phyloP scores from a whole-genome alignment of 306 rosid genomes.

The Pterocarpus macrocarpus region DNA sequence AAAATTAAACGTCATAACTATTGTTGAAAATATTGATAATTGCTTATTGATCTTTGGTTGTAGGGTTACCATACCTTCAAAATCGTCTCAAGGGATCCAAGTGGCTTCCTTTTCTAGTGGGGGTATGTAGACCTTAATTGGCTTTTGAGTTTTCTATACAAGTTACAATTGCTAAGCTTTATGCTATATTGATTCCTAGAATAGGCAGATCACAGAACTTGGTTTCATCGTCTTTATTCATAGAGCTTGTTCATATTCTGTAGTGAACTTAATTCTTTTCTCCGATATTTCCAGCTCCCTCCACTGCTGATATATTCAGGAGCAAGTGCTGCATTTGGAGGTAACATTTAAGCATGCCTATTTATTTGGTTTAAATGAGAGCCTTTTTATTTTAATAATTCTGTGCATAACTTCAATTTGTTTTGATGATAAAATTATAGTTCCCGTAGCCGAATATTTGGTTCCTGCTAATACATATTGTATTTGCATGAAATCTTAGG shows the following conservation, averaged over 20 bases:
- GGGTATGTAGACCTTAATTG: conserved; percentile 66
- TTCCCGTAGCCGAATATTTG: neutral
- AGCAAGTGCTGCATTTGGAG: conserved; percentile 92
- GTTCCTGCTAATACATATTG: conserved; percentile 15
- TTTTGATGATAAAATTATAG: too few relatives aligned
- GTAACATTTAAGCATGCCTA: conserved; percentile 49
- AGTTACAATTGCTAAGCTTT: conserved; percentile 15
- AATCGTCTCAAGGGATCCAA: conserved; percentile 86
- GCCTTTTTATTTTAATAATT: neutral
- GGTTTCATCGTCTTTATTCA: conserved; percentile 29
- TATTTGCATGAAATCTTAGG: conserved; percentile 6
- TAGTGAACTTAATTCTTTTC: conserved; percentile 36
- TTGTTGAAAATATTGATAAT: conserved; percentile 15
- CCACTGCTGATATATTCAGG: conserved; percentile 80
- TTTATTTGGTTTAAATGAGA: neutral
- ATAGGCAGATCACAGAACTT: conserved; percentile 25
- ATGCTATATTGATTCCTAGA: conserved; percentile 23
- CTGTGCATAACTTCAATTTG: too few relatives aligned
- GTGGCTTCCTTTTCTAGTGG: conserved; percentile 94
- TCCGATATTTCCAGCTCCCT: conserved; percentile 69
- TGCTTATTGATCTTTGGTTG: conserved; percentile 54
- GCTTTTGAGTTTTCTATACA: conserved; percentile 29
- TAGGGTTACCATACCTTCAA: conserved; percentile 90
- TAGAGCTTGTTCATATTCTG: conserved; percentile 29
- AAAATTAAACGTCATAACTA: neutral